phyloP scores from a whole-genome alignment of 352 stramenopile species.

The Phytophthora ramorum region DNA sequence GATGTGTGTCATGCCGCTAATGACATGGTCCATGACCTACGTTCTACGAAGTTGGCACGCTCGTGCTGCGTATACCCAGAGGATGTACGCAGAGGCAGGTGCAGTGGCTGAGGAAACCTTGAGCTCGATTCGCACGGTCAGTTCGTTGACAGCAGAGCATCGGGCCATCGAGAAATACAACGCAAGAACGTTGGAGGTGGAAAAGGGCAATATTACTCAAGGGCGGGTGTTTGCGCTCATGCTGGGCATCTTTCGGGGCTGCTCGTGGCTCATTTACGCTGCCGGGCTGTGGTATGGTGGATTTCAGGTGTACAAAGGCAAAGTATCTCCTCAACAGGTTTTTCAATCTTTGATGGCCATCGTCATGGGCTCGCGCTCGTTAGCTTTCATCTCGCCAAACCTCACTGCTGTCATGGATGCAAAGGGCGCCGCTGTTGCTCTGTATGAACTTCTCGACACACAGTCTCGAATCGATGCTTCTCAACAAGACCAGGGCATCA shows the following conservation, averaged over 20 bases:
- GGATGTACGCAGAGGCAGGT: background rate
- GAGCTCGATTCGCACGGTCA: conserved; percentile 3
- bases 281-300: conserved; percentile 8
- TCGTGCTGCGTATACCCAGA: background rate
- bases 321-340: too few relatives aligned
- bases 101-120: background rate
- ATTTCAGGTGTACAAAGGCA: too few relatives aligned
- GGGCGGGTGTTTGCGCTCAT: conserved; percentile 20
- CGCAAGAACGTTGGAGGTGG: conserved; percentile 10
- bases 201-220: conserved; percentile 29
- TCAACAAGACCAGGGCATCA: conserved; percentile 26
- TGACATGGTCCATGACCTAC: conserved; percentile 12
- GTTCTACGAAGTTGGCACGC: conserved; percentile 11
- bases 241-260: conserved; percentile 23
- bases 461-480: conserved; percentile 22
- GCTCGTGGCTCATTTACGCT: conserved; percentile 37
- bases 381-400: conserved; percentile 42
- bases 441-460: conserved; percentile 50
- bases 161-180: conserved; percentile 32
- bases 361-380: conserved; percentile 34
- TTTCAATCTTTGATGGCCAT: conserved; percentile 40
- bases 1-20: conserved; percentile 23
- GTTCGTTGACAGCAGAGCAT: conserved; percentile 34
- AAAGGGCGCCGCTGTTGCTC: conserved; percentile 25
- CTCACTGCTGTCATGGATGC: conserved; percentile 30